Evolutionary conservation across 2,329 filamentous ascomycete genomes (phyloP).

Genomic region (Aspergillus texensis): DNA sequence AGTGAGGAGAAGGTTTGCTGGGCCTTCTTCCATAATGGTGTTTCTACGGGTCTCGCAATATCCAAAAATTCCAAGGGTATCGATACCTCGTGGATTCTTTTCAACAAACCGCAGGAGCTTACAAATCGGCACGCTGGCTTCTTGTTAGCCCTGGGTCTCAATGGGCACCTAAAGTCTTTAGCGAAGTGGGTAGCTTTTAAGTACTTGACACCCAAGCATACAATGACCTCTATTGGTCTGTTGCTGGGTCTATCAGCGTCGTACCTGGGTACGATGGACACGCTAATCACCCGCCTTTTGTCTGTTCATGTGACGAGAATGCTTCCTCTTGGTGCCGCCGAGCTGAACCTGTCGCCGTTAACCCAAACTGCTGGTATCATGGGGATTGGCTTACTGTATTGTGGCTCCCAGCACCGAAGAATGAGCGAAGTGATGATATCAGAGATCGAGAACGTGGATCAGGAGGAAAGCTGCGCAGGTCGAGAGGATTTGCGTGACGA

Average conservation of each 20-base stretch:
- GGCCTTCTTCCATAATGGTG: constrained; percentile 97
- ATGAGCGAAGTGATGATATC: constrained; percentile 99
- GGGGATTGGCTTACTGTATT: constrained; percentile 94
- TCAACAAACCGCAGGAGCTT: constrained; percentile 91
- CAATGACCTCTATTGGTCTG: constrained; percentile 98
- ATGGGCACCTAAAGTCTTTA: constrained; percentile 89
- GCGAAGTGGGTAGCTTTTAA: constrained; percentile 99
- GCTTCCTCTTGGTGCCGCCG: constrained; percentile 87
- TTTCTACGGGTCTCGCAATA: constrained; percentile 88
- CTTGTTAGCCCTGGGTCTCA: constrained; percentile 83
- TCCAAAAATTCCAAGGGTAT: constrained; percentile 89
- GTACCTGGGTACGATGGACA: constrained; percentile 96
- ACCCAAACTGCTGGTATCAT: constrained; percentile 96
- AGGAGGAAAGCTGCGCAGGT: constrained; percentile 67
- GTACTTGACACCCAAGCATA: constrained; percentile 97
- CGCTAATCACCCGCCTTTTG: constrained; percentile 84
- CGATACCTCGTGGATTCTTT: constrained; percentile 97
- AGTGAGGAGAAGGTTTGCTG: constrained; percentile 97
- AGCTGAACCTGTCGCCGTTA: constrained; percentile 87
- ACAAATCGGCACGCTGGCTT: constrained; percentile 97
- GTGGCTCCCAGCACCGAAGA: constrained; percentile 89
- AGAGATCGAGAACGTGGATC: constrained; percentile 86
- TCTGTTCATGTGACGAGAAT: constrained; percentile 96
- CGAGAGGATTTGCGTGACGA: constrained; percentile 86
- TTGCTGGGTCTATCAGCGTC: constrained; percentile 89